Percentiles rank a stretch among this genome's conserved stretches.
These are phyloP conservation scores for Aspergillus intermedius DNA, from an alignment of 2,329 filamentous ascomycete species.

Conservation along the genomic window DNA sequence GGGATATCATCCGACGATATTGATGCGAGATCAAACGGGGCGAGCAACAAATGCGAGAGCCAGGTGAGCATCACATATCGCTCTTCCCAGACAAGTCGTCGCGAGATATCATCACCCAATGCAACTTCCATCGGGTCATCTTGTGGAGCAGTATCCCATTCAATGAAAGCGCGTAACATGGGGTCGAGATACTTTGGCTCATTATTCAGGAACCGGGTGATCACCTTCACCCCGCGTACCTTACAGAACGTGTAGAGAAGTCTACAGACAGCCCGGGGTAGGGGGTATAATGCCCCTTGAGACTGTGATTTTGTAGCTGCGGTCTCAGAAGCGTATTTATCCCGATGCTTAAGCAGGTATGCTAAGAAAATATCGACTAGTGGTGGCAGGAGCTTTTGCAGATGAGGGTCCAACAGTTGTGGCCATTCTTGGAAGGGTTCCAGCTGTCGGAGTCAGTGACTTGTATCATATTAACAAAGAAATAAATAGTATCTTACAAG, in stretches of 20 bases:
- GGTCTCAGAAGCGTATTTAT: conserved; percentile 31
- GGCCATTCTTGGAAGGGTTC: conserved; percentile 94
- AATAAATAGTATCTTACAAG: conserved; percentile 26
- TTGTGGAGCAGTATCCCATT: conserved; percentile 33
- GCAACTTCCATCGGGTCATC: conserved; percentile 10
- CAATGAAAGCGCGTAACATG: conserved; percentile 68
- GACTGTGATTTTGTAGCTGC: conserved; percentile 23
- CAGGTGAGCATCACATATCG: conserved; percentile 81
- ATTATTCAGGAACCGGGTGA: conserved; percentile 83
- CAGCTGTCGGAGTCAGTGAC: conserved; percentile 41
- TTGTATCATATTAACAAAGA: background rate
- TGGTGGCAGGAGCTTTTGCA: conserved; percentile 66
- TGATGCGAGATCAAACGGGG: conserved; percentile 82
- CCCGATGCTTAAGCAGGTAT: conserved; percentile 46
- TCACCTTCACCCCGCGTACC: conserved; percentile 85
- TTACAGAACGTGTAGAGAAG: conserved; percentile 91
- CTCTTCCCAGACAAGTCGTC: conserved; percentile 71
- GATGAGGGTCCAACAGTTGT: conserved; percentile 79
- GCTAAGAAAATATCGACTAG: conserved; percentile 71
- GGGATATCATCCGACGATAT: conserved; percentile 56
- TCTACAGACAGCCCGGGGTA: conserved; percentile 66
- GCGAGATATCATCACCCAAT: conserved; percentile 12
- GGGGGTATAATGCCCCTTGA: conserved; percentile 38
- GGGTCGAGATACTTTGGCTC: conserved; percentile 80
- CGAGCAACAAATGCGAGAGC: conserved; percentile 74